A percentile compares a stretch with the other conserved stretches of the same genome.
Evolutionary conservation across 2,329 filamentous ascomycete genomes (phyloP).

Genomic region (Geosmithia morbida): DNA sequence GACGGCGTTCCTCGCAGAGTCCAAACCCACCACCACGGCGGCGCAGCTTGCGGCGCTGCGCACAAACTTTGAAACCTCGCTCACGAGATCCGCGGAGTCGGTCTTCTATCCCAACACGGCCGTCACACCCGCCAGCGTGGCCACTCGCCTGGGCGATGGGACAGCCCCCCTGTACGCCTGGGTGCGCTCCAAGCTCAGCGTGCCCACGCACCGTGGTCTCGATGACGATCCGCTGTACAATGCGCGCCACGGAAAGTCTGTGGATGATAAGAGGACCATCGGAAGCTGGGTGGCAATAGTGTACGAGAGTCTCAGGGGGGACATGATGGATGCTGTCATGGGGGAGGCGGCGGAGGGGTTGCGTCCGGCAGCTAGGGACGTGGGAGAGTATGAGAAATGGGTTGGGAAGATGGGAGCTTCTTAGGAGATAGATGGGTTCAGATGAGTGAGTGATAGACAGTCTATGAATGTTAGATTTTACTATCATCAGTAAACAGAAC

Average conservation of each 20-base stretch:
- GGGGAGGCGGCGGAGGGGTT: slow-evolving; percentile 8
- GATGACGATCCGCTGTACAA: slow-evolving; percentile 14
- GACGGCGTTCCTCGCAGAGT: slow-evolving; percentile 9
- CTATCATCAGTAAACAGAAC: too few species aligned
- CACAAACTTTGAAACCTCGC: slow-evolving; percentile 6
- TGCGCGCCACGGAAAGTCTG: slow-evolving; percentile 7
- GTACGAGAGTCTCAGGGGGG: slow-evolving; percentile 13
- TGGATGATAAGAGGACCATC: slow-evolving; percentile 15
- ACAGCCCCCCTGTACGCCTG: slow-evolving; percentile 13
- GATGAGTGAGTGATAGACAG: too few species aligned
- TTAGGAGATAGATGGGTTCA: not conserved
- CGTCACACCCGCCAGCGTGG: slow-evolving; percentile 8
- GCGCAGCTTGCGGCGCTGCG: slow-evolving; percentile 10
- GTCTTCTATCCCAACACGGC: slow-evolving; percentile 13
- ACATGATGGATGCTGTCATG: slow-evolving; percentile 14
- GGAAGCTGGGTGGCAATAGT: slow-evolving; percentile 15
- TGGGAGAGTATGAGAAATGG: slow-evolving; percentile 9
- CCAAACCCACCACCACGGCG: slow-evolving; percentile 9
- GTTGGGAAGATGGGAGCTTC: slow-evolving; percentile 4
- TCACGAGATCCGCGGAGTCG: slow-evolving; percentile 7
- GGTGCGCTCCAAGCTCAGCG: slow-evolving; percentile 12
- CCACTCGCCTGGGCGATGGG: slow-evolving; percentile 14
- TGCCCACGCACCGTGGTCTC: slow-evolving; percentile 16
- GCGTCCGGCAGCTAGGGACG: slow-evolving; percentile 4
- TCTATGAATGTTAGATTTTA: too few species aligned